A percentile compares a stretch with the other conserved stretches of the same genome.
These are phyloP conservation scores for Fusarium tricinctum DNA, from an alignment of 2,329 filamentous ascomycete species.

Conservation along the genomic window DNA sequence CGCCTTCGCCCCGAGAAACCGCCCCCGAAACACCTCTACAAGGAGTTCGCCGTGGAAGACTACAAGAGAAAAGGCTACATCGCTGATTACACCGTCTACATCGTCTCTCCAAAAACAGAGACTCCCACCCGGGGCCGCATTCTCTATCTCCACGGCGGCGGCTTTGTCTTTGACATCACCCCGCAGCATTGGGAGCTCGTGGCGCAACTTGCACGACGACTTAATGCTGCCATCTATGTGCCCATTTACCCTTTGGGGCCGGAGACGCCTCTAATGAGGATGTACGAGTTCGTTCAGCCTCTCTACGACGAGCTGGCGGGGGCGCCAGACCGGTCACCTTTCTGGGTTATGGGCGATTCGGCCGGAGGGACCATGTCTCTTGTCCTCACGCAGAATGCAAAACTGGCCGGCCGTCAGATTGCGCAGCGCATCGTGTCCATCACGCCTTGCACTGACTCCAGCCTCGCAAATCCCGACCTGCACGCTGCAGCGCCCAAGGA, in stretches of 20 bases:
- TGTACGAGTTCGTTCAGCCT: constrained; percentile 53
- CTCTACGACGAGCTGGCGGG: constrained; percentile 52
- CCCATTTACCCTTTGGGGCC: constrained; percentile 54
- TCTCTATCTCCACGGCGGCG: constrained; percentile 53
- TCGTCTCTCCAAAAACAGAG: constrained; percentile 52
- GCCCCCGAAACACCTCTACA: constrained; percentile 47
- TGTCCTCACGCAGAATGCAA: constrained; percentile 51
- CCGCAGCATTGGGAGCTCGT: constrained; percentile 51
- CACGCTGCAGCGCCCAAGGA: constrained; percentile 44
- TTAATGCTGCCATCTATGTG: constrained; percentile 52
- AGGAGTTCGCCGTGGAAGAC: constrained; percentile 48
- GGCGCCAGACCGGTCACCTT: constrained; percentile 48
- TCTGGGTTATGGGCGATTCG: constrained; percentile 52
- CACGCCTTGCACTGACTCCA: constrained; percentile 51
- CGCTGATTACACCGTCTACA: constrained; percentile 45
- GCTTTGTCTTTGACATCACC: constrained; percentile 51
- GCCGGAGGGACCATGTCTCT: constrained; percentile 52
- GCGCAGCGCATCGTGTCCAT: constrained; percentile 50
- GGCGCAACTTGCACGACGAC: constrained; percentile 47
- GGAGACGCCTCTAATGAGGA: constrained; percentile 50
- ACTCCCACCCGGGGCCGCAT: constrained; percentile 49
- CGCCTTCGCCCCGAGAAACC: constrained; percentile 39
- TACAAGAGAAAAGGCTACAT: constrained; percentile 29
- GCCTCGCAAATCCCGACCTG: constrained; percentile 49
- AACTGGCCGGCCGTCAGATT: constrained; percentile 42